Conservation (phyloP, 1,139 yeast genomes). For the Suhomyces choctaworum region DNA sequence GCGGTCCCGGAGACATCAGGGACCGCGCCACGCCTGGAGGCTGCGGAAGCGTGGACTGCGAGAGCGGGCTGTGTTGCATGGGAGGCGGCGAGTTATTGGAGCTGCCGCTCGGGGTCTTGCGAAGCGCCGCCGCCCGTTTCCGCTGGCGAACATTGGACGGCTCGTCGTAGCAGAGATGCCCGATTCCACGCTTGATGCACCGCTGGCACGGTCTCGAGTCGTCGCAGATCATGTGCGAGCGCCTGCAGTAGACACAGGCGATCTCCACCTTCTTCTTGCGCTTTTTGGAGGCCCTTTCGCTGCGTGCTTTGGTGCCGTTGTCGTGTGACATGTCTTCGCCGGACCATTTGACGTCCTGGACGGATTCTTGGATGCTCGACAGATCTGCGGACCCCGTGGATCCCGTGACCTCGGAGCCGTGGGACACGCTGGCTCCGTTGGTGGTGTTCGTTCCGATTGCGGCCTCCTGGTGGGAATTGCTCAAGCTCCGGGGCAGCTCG, state of each 20-base stretch:
- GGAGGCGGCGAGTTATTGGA: constrained; percentile 10
- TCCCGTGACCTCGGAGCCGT: no score
- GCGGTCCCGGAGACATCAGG: constrained; percentile 12
- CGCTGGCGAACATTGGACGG: constrained; percentile 49
- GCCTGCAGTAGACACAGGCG: constrained; percentile 89
- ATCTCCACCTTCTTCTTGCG: constrained; percentile 58
- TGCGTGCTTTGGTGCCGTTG: constrained; percentile 3
- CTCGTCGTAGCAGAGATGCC: constrained; percentile 86
- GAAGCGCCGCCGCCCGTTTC: constrained; percentile 39
- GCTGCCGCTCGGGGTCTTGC: constrained; percentile 11
- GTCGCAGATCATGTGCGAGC: constrained; percentile 96
- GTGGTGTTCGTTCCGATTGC: neutral
- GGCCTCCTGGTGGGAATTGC: constrained; percentile 1
- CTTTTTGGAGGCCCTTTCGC: constrained; percentile 13
- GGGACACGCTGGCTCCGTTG: no score
- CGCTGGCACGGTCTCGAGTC: constrained; percentile 82
- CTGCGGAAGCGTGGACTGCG: constrained; percentile 2
- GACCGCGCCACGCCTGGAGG: constrained; percentile 8
- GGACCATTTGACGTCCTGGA: constrained; percentile 9
- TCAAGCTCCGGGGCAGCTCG: constrained; percentile 7
- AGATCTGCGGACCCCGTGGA: neutral
- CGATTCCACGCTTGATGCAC: constrained; percentile 84
- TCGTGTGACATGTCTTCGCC: constrained; percentile 4
- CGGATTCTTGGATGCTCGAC: constrained; percentile 1
- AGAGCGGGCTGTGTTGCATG: constrained; percentile 6